A percentile compares a stretch with the other conserved stretches of the same genome.
These are phyloP conservation scores for Lentinula boryana DNA, from an alignment of 768 basidiomycete genomes.

Conservation along the genomic window DNA sequence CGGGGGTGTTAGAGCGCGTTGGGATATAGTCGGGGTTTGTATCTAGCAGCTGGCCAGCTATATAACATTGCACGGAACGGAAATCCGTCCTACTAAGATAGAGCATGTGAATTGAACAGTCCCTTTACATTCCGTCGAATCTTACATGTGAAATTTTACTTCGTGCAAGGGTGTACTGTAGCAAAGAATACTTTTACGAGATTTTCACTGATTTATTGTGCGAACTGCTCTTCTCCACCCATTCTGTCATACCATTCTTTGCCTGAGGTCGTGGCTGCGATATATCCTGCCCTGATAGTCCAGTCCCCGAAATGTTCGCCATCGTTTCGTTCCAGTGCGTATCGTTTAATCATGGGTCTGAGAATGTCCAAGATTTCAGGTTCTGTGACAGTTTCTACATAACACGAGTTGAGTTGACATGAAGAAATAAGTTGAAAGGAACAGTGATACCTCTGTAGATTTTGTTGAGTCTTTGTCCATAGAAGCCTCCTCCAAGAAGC, in stretches of 20 bases:
- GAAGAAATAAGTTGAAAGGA: background rate
- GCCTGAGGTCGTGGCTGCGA: slow-evolving; percentile 78
- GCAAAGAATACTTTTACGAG: background rate
- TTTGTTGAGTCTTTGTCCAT: slow-evolving; percentile 93
- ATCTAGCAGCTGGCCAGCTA: background rate
- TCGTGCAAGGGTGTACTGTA: background rate
- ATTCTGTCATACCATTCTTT: slow-evolving; percentile 82
- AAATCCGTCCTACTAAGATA: background rate
- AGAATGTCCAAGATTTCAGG: slow-evolving; percentile 89
- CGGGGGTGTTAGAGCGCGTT: too few relatives aligned
- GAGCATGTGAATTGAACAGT: too few relatives aligned
- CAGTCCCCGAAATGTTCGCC: slow-evolving; percentile 96
- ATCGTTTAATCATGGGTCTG: slow-evolving; percentile 89
- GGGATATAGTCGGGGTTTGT: background rate
- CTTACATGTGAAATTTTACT: background rate
- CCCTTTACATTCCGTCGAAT: background rate
- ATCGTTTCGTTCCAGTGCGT: slow-evolving; percentile 78
- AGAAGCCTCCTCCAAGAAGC: slow-evolving; percentile 94
- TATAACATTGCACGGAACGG: background rate
- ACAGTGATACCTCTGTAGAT: slow-evolving; percentile 70
- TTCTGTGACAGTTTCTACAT: slow-evolving; percentile 79
- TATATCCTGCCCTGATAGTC: slow-evolving; percentile 87
- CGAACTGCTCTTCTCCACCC: slow-evolving; percentile 65
- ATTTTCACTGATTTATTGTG: slow-evolving; percentile 12
- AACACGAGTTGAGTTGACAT: background rate